phyloP scores from a whole-genome alignment of 2,329 filamentous ascomycete genomes.

The Leptographium galeiforme region DNA sequence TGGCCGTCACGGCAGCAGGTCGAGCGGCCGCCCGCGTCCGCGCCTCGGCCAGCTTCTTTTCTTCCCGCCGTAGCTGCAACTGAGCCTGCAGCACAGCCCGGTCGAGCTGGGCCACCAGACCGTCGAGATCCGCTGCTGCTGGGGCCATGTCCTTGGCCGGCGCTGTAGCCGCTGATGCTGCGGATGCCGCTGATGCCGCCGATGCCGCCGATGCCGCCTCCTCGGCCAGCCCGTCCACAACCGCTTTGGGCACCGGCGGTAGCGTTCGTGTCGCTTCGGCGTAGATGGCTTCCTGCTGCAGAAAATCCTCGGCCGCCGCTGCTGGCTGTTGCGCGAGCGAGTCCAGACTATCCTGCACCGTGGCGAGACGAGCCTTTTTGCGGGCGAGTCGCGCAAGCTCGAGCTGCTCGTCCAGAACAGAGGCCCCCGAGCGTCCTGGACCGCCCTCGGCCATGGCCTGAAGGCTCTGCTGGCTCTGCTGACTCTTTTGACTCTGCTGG shows the following conservation, averaged over 20 bases:
- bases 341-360: constrained; percentile 38
- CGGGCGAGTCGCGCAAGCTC: constrained; percentile 35
- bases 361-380: constrained; percentile 35
- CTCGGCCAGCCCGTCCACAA: constrained; percentile 35
- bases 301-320: constrained; percentile 25
- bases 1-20: constrained; percentile 7
- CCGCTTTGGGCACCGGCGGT: constrained; percentile 36
- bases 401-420: constrained; percentile 35
- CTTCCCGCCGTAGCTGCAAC: constrained; percentile 40
- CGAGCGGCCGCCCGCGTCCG: constrained; percentile 20
- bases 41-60: constrained; percentile 37
- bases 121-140: constrained; percentile 28
- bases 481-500: not conserved
- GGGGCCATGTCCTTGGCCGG: constrained; percentile 8
- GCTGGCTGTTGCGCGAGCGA: constrained; percentile 34
- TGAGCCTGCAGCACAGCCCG: constrained; percentile 46
- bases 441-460: not conserved
- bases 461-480: not conserved
- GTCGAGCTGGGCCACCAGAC: constrained; percentile 38
- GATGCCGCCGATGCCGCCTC: constrained; percentile 19
- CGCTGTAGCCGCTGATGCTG: not conserved
- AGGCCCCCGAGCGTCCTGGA: constrained; percentile 5
- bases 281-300: constrained; percentile 37
- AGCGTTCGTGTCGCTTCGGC: constrained; percentile 24
- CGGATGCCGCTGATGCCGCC: constrained; percentile 13